phyloP scores from a whole-genome alignment of 768 basidiomycete species.

The Agaricus subrufescens region DNA sequence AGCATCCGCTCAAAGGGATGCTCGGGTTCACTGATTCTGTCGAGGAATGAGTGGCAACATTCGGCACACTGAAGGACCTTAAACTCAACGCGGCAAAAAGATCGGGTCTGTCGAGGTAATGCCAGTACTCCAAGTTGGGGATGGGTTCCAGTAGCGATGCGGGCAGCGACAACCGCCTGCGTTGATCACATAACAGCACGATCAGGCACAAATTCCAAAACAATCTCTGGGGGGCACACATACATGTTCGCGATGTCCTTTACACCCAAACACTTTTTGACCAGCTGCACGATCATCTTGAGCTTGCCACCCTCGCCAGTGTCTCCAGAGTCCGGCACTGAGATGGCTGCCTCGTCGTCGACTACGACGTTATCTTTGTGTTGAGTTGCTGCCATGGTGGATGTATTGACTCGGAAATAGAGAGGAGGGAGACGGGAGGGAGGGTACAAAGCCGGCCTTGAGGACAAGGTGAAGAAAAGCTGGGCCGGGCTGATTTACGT shows the following conservation, averaged over 20 bases:
- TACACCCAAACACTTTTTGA: conserved; percentile 89
- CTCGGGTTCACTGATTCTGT: conserved; percentile 85
- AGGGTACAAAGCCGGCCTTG: neutral
- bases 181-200: neutral
- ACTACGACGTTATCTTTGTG: neutral
- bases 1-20: conserved; percentile 96
- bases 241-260: conserved; percentile 95
- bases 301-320: conserved; percentile 86
- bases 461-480: neutral
- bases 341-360: conserved; percentile 55
- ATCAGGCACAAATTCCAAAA: neutral
- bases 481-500: neutral
- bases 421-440: neutral
- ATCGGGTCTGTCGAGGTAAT: conserved; percentile 88
- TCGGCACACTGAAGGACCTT: neutral
- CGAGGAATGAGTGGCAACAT: neutral
- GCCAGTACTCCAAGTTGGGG: conserved; percentile 96
- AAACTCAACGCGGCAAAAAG: conserved; percentile 80
- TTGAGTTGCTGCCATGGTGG: neutral
- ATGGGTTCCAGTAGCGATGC: conserved; percentile 91
- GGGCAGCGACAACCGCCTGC: conserved; percentile 86
- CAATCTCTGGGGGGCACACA: conserved; percentile 22
- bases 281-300: conserved; percentile 88
- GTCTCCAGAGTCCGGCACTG: conserved; percentile 67
- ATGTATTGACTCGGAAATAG: neutral